Conservation (phyloP, 805 yeast genomes). For the Candida rishiriensis region DNA sequence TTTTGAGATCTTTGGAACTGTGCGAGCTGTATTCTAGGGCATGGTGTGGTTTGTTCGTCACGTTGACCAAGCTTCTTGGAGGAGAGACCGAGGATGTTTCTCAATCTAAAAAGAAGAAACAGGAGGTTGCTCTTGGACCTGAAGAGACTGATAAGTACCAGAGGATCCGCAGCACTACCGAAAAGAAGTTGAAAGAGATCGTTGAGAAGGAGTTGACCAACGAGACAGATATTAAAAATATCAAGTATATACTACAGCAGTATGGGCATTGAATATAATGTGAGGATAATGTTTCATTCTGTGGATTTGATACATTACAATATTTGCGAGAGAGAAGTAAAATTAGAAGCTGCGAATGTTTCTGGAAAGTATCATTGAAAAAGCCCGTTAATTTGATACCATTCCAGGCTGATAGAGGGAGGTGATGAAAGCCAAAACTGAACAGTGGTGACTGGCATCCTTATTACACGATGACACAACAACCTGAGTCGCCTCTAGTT, state of each 20-base stretch:
- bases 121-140: not conserved
- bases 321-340: slow-evolving; percentile 1
- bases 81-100: slow-evolving; percentile 4
- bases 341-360: not conserved
- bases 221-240: slow-evolving; percentile 34
- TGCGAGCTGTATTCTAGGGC: slow-evolving; percentile 64
- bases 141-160: slow-evolving; percentile 23
- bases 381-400: no score
- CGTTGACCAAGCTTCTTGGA: slow-evolving; percentile 8
- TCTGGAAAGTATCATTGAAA: no score
- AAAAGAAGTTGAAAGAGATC: slow-evolving; percentile 32
- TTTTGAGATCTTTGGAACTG: slow-evolving; percentile 70
- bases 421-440: no score
- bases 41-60: slow-evolving; percentile 33
- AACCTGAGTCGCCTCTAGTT: slow-evolving; percentile 13
- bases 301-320: not conserved
- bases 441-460: no score
- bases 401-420: no score
- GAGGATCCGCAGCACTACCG: slow-evolving; percentile 35
- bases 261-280: slow-evolving; percentile 1
- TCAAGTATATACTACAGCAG: slow-evolving; percentile 23
- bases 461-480: slow-evolving; percentile 27
- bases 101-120: slow-evolving; percentile 1
- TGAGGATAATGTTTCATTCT: not conserved
- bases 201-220: slow-evolving; percentile 23